These are phyloP conservation scores for Aspergillus fumigatiaffinis DNA, from an alignment of 2,329 filamentous ascomycete species.

Conservation along the genomic window DNA sequence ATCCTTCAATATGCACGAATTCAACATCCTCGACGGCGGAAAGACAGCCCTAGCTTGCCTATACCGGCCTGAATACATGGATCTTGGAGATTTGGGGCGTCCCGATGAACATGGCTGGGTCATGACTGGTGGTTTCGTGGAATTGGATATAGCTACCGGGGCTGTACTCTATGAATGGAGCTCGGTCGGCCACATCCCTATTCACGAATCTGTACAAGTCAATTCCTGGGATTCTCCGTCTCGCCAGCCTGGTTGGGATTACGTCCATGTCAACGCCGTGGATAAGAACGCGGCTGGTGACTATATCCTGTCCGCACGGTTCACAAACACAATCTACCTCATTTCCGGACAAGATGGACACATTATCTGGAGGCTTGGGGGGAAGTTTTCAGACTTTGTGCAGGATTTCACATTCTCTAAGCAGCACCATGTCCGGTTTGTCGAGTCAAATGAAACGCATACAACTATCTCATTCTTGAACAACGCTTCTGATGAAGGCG, in stretches of 20 bases:
- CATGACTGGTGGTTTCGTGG: constrained; percentile 34
- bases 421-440: constrained; percentile 37
- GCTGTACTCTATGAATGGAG: constrained; percentile 37
- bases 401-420: constrained; percentile 35
- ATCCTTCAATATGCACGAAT: constrained; percentile 41
- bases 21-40: constrained; percentile 35
- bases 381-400: constrained; percentile 27
- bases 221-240: constrained; percentile 12
- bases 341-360: constrained; percentile 35
- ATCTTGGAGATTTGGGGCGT: constrained; percentile 28
- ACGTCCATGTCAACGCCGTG: constrained; percentile 39
- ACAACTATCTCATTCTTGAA: constrained; percentile 32
- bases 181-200: constrained; percentile 27
- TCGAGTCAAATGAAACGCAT: constrained; percentile 27
- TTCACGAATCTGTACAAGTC: constrained; percentile 30
- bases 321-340: constrained; percentile 37
- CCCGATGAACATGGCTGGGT: constrained; percentile 30
- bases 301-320: constrained; percentile 38
- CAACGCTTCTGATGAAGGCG: constrained; percentile 32
- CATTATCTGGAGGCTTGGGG: constrained; percentile 40
- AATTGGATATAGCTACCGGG: constrained; percentile 34
- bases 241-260: constrained; percentile 28
- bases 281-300: constrained; percentile 39
- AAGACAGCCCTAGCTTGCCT: constrained; percentile 30
- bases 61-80: constrained; percentile 19